phyloP scores from a whole-genome alignment of 257 asterid species.

The Gardenia jasminoides region DNA sequence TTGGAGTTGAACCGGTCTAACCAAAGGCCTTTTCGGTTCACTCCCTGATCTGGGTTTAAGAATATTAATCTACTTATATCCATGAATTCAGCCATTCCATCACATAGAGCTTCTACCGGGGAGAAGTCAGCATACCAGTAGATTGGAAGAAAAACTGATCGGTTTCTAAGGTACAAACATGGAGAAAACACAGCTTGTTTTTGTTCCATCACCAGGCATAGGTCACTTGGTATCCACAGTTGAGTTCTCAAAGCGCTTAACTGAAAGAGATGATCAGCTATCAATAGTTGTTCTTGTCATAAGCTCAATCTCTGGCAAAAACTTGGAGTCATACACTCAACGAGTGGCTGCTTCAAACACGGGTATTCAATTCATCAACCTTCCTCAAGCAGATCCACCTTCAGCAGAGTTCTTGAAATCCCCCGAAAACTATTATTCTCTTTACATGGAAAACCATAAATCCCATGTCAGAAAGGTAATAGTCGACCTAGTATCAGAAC shows the following conservation, averaged over 20 bases:
- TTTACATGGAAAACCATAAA: neutral
- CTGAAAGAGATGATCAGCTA: neutral
- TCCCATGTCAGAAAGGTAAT: slow-evolving; percentile 4
- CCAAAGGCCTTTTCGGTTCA: too few relatives aligned
- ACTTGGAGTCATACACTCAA: neutral
- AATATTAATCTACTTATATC: too few relatives aligned
- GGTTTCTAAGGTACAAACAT: neutral
- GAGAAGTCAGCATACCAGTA: neutral
- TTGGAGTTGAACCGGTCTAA: too few relatives aligned
- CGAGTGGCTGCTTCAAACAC: slow-evolving; percentile 1
- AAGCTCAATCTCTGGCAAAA: neutral
- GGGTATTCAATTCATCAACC: neutral
- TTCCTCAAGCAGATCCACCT: slow-evolving; percentile 13
- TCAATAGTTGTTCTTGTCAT: slow-evolving; percentile 6
- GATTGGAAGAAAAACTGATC: too few relatives aligned
- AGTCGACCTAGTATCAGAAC: neutral
- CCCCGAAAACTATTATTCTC: neutral
- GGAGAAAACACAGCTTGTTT: slow-evolving; percentile 10
- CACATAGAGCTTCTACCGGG: neutral
- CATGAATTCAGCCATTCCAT: too few relatives aligned
- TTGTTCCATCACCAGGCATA: slow-evolving; percentile 14
- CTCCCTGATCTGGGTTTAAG: too few relatives aligned
- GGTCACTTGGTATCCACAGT: slow-evolving; percentile 8
- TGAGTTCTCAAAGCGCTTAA: slow-evolving; percentile 11
- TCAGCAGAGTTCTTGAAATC: neutral